These are phyloP conservation scores for Gymnopilus junonius DNA, from an alignment of 768 basidiomycete species.

Conservation along the genomic window DNA sequence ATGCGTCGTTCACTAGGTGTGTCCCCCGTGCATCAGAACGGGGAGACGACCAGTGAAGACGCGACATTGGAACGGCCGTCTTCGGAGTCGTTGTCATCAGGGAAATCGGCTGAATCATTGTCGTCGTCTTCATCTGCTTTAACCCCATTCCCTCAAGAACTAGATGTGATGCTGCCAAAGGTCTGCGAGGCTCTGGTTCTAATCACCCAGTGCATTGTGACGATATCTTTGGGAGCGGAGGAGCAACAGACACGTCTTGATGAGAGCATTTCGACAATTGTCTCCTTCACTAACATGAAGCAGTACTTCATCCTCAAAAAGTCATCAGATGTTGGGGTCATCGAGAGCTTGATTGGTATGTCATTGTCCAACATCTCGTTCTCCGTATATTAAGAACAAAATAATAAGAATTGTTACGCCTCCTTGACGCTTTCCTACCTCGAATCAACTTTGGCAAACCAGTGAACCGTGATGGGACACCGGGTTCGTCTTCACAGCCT, in stretches of 20 bases:
- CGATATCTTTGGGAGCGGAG: conserved; percentile 60
- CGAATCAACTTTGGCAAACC: conserved; percentile 81
- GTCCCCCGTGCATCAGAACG: conserved; percentile 14
- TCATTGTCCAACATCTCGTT: conserved; percentile 4
- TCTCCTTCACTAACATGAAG: conserved; percentile 36
- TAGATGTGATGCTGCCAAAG: conserved; percentile 77
- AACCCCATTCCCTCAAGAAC: conserved; percentile 40
- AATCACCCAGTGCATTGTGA: conserved; percentile 75
- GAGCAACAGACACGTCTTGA: conserved; percentile 28
- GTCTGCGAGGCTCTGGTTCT: conserved; percentile 82
- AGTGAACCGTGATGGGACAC: conserved; percentile 36
- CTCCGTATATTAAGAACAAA: conserved; percentile 10
- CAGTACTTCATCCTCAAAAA: conserved; percentile 48
- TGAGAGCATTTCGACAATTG: conserved; percentile 19
- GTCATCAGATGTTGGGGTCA: conserved; percentile 47
- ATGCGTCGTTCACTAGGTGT: conserved; percentile 51
- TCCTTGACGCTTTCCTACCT: conserved; percentile 84
- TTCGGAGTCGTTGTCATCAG: conserved; percentile 19
- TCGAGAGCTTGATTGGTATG: conserved; percentile 65
- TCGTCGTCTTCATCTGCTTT: conserved; percentile 15
- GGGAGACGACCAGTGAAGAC: not conserved
- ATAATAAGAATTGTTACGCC: conserved; percentile 64
- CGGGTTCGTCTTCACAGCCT: conserved; percentile 31
- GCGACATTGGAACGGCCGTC: conserved; percentile 10
- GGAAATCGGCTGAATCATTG: conserved; percentile 10